Base-by-base conservation (phyloP, 2,329 filamentous ascomycete genomes). In the Fusarium stilboides region DNA sequence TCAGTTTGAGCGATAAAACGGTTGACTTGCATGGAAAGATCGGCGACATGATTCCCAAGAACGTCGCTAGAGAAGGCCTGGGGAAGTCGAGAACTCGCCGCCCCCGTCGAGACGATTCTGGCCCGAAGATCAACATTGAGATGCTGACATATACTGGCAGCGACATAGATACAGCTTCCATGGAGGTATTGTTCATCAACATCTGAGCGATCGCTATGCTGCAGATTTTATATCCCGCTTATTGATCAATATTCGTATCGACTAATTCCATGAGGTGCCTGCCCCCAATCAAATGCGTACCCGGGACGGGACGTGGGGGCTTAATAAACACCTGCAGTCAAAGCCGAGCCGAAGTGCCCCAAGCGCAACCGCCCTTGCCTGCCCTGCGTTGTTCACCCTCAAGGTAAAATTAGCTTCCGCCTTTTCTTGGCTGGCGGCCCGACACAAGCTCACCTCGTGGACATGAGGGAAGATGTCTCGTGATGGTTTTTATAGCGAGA, bases 21-120 rank as follows among this genome's bases (percentile, higher is more conserved):
- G 62, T 58, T 60, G 52, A 59, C 68, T 44, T 67, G 57, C 62
- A 68, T 68, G 28, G 33, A 43, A 50, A 17, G 67, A 70, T 70
- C 67, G 40, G 26, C 67, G 46, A 46, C 24, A 40, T 37, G 22
- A 53, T 57, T 37, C 22, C 67, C 57, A 46, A 59, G 51, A 60
- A 42, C 28, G 68, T 68, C 37, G 39, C 45, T 51, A 17, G 28
- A 66, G 42, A 49, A 33, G 22, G 26, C 39, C 63, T 55, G 45
- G 33, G 66, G 56, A 58, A 50, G 59, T 67, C 57, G 47, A 70
- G 49, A 69, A 62, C 53, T 58, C 46, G 66, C 54, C 57, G 49
- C 28, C 54, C 52, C 57, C 53, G 54, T 55, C 33, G 36, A 37
- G 12, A 20, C n/a, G 12, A 26, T 45, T 50, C 47, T 62, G 45